Evolutionary conservation across 805 yeast genomes (phyloP).

Genomic region (Kodamaea laetipori): DNA sequence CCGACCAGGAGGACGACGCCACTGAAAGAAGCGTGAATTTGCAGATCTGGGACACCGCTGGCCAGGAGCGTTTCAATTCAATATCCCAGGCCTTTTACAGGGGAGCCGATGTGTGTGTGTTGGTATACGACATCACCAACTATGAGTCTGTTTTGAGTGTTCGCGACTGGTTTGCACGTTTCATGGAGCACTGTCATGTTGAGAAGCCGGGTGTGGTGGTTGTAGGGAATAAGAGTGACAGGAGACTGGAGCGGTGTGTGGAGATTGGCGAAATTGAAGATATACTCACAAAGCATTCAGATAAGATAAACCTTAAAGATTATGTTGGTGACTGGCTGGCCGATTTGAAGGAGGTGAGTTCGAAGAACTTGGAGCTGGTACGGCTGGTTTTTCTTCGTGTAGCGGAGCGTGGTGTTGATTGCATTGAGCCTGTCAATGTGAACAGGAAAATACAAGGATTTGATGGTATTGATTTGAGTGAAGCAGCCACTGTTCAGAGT

Average conservation of each 20-base stretch:
- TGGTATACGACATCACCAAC: conserved; percentile 56
- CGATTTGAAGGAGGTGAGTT: conserved; percentile 36
- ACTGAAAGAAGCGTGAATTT: conserved; percentile 33
- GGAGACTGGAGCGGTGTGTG: conserved; percentile 33
- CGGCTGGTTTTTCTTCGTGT: conserved; percentile 37
- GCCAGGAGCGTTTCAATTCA: conserved; percentile 50
- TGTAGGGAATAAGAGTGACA: conserved; percentile 57
- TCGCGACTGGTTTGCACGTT: conserved; percentile 50
- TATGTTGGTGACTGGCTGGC: conserved; percentile 36
- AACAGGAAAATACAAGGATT: conserved; percentile 28
- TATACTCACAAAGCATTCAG: conserved; percentile 25
- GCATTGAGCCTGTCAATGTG: conserved; percentile 9
- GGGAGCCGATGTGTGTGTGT: conserved; percentile 57
- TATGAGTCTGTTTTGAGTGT: conserved; percentile 52
- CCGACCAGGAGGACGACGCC: conserved; percentile 7
- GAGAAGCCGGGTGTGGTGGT: conserved; percentile 49
- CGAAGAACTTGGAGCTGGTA: conserved; percentile 34
- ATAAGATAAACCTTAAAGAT: conserved; percentile 23
- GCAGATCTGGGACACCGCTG: conserved; percentile 60
- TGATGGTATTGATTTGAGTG: conserved; percentile 32
- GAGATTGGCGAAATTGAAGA: conserved; percentile 39
- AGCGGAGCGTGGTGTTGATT: conserved; percentile 37
- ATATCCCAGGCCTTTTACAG: conserved; percentile 58
- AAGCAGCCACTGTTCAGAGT: conserved; percentile 9
- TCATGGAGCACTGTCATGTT: conserved; percentile 50